Evolutionary conservation across 2,329 filamentous ascomycete species (phyloP).

Genomic region (Colletotrichum aenigma): DNA sequence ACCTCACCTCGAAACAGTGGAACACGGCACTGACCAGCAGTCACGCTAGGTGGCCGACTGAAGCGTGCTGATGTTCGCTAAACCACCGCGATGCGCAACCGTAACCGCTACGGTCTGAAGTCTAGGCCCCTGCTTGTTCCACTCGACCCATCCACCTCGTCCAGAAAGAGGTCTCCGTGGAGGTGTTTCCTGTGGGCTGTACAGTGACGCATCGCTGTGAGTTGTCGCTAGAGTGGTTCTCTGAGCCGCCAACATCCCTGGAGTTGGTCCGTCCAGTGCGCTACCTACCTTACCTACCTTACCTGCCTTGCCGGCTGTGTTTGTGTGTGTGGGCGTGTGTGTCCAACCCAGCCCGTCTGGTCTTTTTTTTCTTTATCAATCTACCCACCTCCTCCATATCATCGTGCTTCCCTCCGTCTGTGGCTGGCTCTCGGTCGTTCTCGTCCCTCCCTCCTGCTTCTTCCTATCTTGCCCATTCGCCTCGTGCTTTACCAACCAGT

Average conservation of each 20-base stretch:
- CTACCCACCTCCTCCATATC: neutral
- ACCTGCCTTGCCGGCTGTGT: neutral
- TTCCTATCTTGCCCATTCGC: neutral
- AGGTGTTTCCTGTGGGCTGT: neutral
- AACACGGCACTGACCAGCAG: neutral
- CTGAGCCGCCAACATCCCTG: conserved; percentile 9
- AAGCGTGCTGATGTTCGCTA: neutral
- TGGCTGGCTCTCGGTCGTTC: neutral
- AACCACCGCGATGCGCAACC: neutral
- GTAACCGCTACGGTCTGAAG: neutral
- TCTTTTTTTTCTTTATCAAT: conserved; percentile 14
- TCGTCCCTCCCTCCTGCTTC: neutral
- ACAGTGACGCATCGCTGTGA: conserved; percentile 3
- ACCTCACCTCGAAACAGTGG: neutral
- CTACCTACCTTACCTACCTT: neutral
- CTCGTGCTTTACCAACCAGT: neutral
- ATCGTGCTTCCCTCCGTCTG: neutral
- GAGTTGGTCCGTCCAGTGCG: neutral
- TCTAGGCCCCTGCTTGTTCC: neutral
- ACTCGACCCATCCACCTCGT: neutral
- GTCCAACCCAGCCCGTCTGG: neutral
- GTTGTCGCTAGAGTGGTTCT: conserved; percentile 6
- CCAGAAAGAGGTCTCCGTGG: neutral
- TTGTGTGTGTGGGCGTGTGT: neutral
- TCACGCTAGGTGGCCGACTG: neutral